Percentiles rank a stretch among this genome's conserved stretches.
Conservation (phyloP, 495 filamentous ascomycete species). For the Entonaema liquescens region DNA sequence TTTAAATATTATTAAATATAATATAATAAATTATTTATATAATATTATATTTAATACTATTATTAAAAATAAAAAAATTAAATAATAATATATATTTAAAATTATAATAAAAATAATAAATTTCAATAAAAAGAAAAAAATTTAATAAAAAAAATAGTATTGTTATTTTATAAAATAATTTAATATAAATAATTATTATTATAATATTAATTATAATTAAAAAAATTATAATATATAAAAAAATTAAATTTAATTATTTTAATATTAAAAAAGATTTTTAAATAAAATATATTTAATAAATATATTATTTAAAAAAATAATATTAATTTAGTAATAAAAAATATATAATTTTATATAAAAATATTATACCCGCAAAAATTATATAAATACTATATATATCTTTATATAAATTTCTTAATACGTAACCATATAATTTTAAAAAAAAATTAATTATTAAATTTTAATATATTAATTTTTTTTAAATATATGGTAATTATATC, state of each 20-base stretch:
- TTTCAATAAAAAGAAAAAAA: background rate
- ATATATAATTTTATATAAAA: too few species aligned
- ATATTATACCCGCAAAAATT: too few species aligned
- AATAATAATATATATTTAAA: background rate
- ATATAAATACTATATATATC: too few species aligned
- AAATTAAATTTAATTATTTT: background rate
- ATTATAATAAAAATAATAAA: background rate
- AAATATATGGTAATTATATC: too few species aligned
- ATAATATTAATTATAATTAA: background rate
- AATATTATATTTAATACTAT: background rate
- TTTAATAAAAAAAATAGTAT: background rate
- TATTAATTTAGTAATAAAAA: background rate
- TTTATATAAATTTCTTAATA: too few species aligned
- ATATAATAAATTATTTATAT: background rate
- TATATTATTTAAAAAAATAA: background rate
- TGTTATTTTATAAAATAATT: background rate
- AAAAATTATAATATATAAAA: background rate
- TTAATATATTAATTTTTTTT: too few species aligned
- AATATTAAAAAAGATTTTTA: background rate
- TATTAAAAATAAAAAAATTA: background rate
- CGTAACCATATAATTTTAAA: too few species aligned
- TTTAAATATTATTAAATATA: background rate
- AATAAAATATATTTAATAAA: too few species aligned
- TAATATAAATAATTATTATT: background rate
- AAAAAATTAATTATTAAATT: too few species aligned